A percentile compares a stretch with the other conserved stretches of the same genome.
Evolutionary conservation across 2,329 filamentous ascomycete genomes (phyloP).

Genomic region (Aspergillus oerlinghausenensis): DNA sequence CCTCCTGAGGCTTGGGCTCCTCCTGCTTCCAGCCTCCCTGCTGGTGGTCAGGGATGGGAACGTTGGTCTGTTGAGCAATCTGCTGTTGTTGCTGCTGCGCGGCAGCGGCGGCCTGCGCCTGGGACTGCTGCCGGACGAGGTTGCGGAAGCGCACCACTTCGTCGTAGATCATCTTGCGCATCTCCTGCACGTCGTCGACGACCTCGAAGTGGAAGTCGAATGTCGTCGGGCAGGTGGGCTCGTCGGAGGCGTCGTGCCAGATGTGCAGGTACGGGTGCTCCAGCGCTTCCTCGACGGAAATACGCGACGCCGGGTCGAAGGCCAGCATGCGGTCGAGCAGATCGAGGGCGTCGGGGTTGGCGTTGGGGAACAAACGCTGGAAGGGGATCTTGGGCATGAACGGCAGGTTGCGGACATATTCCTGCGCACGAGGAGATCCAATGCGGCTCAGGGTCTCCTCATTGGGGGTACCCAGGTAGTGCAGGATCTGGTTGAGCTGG

Average conservation of each 20-base stretch:
- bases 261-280: slow-evolving; percentile 96
- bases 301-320: slow-evolving; percentile 89
- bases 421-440: slow-evolving; percentile 89
- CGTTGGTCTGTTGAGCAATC: slow-evolving; percentile 42
- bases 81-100: slow-evolving; percentile 34
- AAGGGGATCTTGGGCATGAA: slow-evolving; percentile 94
- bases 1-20: slow-evolving; percentile 59
- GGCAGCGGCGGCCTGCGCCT: slow-evolving; percentile 34
- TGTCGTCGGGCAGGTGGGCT: slow-evolving; percentile 85
- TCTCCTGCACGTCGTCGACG: slow-evolving; percentile 89
- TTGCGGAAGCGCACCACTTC: slow-evolving; percentile 84
- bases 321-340: slow-evolving; percentile 95
- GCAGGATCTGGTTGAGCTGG: slow-evolving; percentile 97
- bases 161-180: slow-evolving; percentile 96
- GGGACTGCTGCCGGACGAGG: slow-evolving; percentile 49
- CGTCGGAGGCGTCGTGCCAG: slow-evolving; percentile 97
- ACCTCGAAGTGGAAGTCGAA: slow-evolving; percentile 99
- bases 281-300: slow-evolving; percentile 89
- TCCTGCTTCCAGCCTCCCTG: slow-evolving; percentile 53
- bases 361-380: slow-evolving; percentile 80
- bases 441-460: slow-evolving; percentile 92
- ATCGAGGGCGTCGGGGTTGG: slow-evolving; percentile 93
- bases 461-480: slow-evolving; percentile 94
- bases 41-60: slow-evolving; percentile 60
- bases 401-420: slow-evolving; percentile 95